Evolutionary conservation across 495 filamentous ascomycete genomes (phyloP).

Genomic region (Glutinoglossum americanum): DNA sequence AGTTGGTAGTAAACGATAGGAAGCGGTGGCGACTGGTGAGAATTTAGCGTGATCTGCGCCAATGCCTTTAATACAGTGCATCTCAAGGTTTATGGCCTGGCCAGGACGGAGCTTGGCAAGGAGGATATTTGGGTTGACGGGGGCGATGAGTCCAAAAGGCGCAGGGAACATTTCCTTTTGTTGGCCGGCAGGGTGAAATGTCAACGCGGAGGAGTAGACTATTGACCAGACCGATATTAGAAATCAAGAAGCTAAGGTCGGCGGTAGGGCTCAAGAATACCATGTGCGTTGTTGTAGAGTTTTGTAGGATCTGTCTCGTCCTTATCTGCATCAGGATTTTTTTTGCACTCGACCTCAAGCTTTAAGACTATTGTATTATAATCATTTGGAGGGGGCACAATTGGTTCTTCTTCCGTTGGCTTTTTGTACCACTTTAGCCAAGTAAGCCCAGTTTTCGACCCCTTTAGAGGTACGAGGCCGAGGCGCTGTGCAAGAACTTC

Average conservation of each 20-base stretch:
- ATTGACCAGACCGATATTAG: neutral
- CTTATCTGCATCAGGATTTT: constrained; percentile 43
- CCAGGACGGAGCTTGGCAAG: constrained; percentile 86
- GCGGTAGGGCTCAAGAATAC: constrained; percentile 1
- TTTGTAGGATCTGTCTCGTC: constrained; percentile 61
- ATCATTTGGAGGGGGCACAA: constrained; percentile 33
- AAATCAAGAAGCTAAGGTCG: neutral
- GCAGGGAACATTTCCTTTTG: constrained; percentile 47
- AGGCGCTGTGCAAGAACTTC: constrained; percentile 81
- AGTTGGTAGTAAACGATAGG: constrained; percentile 71
- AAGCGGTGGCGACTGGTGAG: constrained; percentile 85
- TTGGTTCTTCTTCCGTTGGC: constrained; percentile 29
- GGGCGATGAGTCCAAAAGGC: constrained; percentile 35
- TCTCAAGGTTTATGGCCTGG: constrained; percentile 59
- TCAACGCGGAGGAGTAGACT: constrained; percentile 69
- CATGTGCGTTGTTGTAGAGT: constrained; percentile 59
- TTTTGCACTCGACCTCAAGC: constrained; percentile 54
- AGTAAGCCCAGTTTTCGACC: constrained; percentile 47
- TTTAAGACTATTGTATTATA: constrained; percentile 59
- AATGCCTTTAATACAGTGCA: constrained; percentile 84
- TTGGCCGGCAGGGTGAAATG: constrained; percentile 48
- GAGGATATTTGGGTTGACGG: constrained; percentile 80
- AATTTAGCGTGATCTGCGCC: constrained; percentile 95
- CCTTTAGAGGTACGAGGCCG: constrained; percentile 75
- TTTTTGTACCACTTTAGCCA: constrained; percentile 61